Evolutionary conservation across 495 filamentous ascomycete species (phyloP).

Genomic region (Penicillium mononematosum): DNA sequence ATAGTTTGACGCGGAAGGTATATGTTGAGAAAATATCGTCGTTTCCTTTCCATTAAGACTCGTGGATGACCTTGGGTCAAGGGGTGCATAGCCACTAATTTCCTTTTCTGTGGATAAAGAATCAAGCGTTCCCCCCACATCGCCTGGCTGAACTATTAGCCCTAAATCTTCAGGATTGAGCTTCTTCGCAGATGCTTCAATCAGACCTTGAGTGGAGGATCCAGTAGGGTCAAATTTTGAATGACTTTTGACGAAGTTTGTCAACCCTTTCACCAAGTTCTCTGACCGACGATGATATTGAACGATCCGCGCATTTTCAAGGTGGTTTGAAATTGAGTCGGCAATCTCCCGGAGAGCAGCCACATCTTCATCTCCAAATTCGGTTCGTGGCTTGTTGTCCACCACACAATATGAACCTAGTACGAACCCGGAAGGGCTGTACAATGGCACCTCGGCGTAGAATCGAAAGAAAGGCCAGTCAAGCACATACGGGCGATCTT

Average conservation of each 20-base stretch:
- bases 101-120: not conserved
- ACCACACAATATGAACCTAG: constrained; percentile 63
- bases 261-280: constrained; percentile 24
- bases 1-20: not conserved
- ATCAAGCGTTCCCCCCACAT: not conserved
- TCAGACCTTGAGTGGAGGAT: constrained; percentile 1
- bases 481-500: constrained; percentile 35
- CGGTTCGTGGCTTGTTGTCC: constrained; percentile 46
- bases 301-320: constrained; percentile 24
- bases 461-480: constrained; percentile 46
- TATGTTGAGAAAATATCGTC: not conserved
- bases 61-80: not conserved
- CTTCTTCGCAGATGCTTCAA: not conserved
- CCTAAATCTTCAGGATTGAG: not conserved
- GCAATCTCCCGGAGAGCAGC: constrained; percentile 27
- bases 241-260: constrained; percentile 19
- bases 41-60: not conserved
- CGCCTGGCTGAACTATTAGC: not conserved
- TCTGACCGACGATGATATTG: constrained; percentile 17
- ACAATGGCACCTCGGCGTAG: constrained; percentile 63
- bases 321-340: constrained; percentile 21
- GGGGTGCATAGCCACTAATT: not conserved
- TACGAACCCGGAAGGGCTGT: constrained; percentile 52
- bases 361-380: constrained; percentile 25
- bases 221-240: constrained; percentile 7